A percentile compares a stretch with the other conserved stretches of the same genome.
Evolutionary conservation across 768 basidiomycete species (phyloP).

Genomic region (Gyrodon lividus): DNA sequence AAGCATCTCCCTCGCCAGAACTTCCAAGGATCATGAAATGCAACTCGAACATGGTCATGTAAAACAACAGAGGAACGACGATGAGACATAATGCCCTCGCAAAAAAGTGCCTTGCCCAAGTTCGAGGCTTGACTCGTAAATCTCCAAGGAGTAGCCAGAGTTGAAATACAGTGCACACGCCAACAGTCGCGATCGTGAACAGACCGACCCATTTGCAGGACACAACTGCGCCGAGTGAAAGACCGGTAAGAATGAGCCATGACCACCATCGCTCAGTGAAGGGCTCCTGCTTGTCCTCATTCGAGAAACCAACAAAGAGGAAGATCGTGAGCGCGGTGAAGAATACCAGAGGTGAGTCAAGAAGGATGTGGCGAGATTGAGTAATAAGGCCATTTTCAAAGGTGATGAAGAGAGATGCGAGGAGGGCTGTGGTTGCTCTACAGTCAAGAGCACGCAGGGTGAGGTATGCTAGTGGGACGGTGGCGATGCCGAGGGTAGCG

Average conservation of each 20-base stretch:
- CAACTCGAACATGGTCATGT: constrained; percentile 96
- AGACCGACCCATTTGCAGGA: constrained; percentile 99
- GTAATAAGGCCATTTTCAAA: constrained; percentile 97
- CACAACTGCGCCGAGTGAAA: constrained; percentile 88
- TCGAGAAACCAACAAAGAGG: constrained; percentile 87
- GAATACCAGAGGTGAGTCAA: constrained; percentile 98
- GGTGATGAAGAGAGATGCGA: constrained; percentile 87
- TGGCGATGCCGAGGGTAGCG: constrained; percentile 82
- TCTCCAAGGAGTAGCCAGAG: constrained; percentile 92
- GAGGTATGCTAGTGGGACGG: constrained; percentile 88
- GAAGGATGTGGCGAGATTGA: constrained; percentile 94
- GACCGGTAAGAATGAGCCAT: constrained; percentile 84
- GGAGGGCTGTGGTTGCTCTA: constrained; percentile 86
- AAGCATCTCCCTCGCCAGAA: constrained; percentile 96
- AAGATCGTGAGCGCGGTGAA: constrained; percentile 91
- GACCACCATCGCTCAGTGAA: constrained; percentile 92
- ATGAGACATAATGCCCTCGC: constrained; percentile 92
- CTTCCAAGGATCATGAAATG: constrained; percentile 88
- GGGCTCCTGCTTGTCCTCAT: constrained; percentile 81
- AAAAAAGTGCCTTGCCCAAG: constrained; percentile 82
- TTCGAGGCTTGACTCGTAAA: constrained; percentile 65
- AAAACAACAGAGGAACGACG: constrained; percentile 78
- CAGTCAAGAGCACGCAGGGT: constrained; percentile 93
- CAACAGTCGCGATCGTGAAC: constrained; percentile 95
- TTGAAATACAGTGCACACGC: constrained; percentile 78